These are phyloP conservation scores for Magnolia officinalis DNA, from an alignment of 164 flowering plant genomes.

Conservation along the genomic window DNA sequence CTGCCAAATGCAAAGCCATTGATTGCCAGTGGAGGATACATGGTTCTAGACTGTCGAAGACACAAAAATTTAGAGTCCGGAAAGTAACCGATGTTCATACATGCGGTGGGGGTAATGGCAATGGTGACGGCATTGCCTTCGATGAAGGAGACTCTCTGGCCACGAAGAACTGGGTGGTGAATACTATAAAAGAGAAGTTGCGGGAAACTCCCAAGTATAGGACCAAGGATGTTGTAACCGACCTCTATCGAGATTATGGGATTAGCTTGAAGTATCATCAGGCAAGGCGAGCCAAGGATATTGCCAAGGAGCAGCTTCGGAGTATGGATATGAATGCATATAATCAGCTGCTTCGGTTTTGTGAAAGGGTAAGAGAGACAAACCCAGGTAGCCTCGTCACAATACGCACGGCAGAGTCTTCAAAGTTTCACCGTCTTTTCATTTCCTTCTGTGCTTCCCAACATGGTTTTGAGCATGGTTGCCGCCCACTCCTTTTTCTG, in stretches of 20 bases:
- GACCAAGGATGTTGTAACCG: conserved; percentile 74
- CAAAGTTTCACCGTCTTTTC: conserved; percentile 68
- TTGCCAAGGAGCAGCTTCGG: conserved; percentile 71
- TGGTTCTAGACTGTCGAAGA: conserved; percentile 66
- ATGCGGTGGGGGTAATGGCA: conserved; percentile 61
- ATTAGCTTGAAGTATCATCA: conserved; percentile 65
- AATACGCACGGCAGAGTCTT: conserved; percentile 54
- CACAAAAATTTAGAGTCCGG: conserved; percentile 59
- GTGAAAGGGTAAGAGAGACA: conserved; percentile 68
- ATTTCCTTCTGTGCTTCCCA: conserved; percentile 65
- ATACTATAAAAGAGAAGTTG: conserved; percentile 27
- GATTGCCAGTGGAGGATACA: conserved; percentile 80
- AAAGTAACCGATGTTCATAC: conserved; percentile 60
- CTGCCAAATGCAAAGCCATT: conserved; percentile 66
- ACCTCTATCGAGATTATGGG: conserved; percentile 67
- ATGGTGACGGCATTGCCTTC: conserved; percentile 7
- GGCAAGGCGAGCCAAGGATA: conserved; percentile 85
- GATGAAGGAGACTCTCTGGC: conserved; percentile 46
- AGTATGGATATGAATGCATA: conserved; percentile 69
- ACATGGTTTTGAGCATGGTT: conserved; percentile 63
- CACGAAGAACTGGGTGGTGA: conserved; percentile 72
- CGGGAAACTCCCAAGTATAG: conserved; percentile 24
- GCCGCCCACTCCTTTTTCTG: conserved; percentile 78
- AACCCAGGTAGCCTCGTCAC: conserved; percentile 77
- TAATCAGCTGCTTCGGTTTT: conserved; percentile 56